phyloP scores from a whole-genome alignment of 345 rosid genomes.

The Stellera chamaejasme region DNA sequence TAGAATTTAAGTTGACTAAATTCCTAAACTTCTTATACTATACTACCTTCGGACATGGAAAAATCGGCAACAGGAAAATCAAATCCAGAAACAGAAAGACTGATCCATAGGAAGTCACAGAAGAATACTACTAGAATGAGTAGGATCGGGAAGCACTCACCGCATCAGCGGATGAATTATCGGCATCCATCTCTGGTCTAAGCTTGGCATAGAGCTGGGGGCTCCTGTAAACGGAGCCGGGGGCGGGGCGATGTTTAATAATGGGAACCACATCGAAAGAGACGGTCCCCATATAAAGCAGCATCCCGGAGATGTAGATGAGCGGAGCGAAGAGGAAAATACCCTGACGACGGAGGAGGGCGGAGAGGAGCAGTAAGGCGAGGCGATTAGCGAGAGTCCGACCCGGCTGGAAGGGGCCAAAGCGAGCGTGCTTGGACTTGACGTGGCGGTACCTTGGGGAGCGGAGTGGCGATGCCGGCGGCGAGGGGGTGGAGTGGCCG shows the following conservation, averaged over 20 bases:
- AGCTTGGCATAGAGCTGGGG: constrained; percentile 88
- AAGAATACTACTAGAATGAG: constrained; percentile 3
- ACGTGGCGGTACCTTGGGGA: constrained; percentile 80
- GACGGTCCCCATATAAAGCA: constrained; percentile 91
- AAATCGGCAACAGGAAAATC: constrained; percentile 2
- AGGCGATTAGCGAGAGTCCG: constrained; percentile 69
- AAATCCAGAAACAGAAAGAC: constrained; percentile 7
- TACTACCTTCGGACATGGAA: background rate
- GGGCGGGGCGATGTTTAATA: constrained; percentile 51
- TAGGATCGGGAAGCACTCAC: constrained; percentile 26
- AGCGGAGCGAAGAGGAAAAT: constrained; percentile 89
- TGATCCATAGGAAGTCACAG: constrained; percentile 10
- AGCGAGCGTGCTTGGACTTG: constrained; percentile 52
- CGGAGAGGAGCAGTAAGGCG: constrained; percentile 75
- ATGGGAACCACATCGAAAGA: constrained; percentile 75
- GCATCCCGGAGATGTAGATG: constrained; percentile 88
- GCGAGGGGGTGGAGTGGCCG: constrained; percentile 96
- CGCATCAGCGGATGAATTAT: constrained; percentile 88
- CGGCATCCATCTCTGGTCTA: constrained; percentile 80
- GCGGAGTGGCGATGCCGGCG: constrained; percentile 88
- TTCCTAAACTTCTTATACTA: background rate
- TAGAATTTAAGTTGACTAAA: background rate
- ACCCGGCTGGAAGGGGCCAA: constrained; percentile 37
- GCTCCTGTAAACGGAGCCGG: constrained; percentile 87
- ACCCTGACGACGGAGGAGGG: constrained; percentile 91